A percentile compares a stretch with the other conserved stretches of the same genome.
Evolutionary conservation across 2,329 filamentous ascomycete species (phyloP).

Genomic region (Chaetomiaceae sp.): DNA sequence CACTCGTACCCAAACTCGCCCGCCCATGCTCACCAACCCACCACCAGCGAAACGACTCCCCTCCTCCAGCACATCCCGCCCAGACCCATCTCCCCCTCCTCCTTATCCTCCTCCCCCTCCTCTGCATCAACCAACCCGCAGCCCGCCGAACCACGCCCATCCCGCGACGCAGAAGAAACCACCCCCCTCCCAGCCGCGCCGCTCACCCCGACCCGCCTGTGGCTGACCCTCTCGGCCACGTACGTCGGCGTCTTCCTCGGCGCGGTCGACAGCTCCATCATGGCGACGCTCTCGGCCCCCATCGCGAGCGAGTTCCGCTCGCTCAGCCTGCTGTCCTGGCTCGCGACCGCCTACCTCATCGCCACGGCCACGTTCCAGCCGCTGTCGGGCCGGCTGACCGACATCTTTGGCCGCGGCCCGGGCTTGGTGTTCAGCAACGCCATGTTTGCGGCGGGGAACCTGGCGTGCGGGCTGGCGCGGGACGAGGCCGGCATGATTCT

Average conservation of each 20-base stretch:
- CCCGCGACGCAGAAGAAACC: slow-evolving; percentile 25
- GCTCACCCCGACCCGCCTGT: slow-evolving; percentile 45
- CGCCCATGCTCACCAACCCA: neutral
- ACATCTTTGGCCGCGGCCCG: slow-evolving; percentile 77
- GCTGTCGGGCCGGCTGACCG: slow-evolving; percentile 77
- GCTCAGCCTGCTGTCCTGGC: slow-evolving; percentile 77
- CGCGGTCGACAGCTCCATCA: slow-evolving; percentile 71
- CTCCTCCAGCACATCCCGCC: slow-evolving; percentile 4
- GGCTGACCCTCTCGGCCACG: slow-evolving; percentile 51
- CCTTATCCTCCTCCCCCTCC: neutral
- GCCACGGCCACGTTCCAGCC: slow-evolving; percentile 85
- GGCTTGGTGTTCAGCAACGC: slow-evolving; percentile 76
- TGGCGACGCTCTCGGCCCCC: slow-evolving; percentile 77
- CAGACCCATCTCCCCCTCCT: neutral
- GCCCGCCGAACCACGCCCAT: slow-evolving; percentile 14
- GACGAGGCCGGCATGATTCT: slow-evolving; percentile 66
- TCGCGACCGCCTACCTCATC: slow-evolving; percentile 82
- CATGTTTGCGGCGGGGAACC: slow-evolving; percentile 73
- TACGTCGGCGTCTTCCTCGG: slow-evolving; percentile 61
- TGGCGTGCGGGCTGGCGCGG: slow-evolving; percentile 73
- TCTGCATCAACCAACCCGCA: neutral
- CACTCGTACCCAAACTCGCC: neutral
- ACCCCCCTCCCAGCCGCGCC: slow-evolving; percentile 37
- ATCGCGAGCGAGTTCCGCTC: slow-evolving; percentile 82
- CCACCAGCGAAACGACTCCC: slow-evolving; percentile 14